These are phyloP conservation scores for Durotheca rogersii DNA, from an alignment of 495 filamentous ascomycete species.

Conservation along the genomic window DNA sequence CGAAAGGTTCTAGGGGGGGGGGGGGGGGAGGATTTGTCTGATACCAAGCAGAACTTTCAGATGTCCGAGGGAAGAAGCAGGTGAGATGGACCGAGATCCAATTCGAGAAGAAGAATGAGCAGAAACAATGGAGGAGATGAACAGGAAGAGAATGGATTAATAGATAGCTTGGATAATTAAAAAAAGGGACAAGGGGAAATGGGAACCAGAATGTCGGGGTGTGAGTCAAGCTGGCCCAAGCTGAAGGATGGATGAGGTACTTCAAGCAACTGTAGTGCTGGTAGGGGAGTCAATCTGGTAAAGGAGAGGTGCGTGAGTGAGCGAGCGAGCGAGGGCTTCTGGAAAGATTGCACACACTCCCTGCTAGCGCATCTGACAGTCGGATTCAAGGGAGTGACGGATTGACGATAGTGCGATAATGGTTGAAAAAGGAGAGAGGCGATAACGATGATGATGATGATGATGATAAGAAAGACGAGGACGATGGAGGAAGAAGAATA, in stretches of 20 bases:
- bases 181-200: slow-evolving; percentile 30
- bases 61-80: not conserved
- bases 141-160: slow-evolving; percentile 32
- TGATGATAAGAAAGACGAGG: no score
- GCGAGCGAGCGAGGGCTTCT: slow-evolving; percentile 35
- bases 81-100: slow-evolving; percentile 8
- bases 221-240: slow-evolving; percentile 36
- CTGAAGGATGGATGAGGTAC: slow-evolving; percentile 2
- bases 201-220: slow-evolving; percentile 34
- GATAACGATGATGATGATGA: no score
- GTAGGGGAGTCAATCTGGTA: no score
- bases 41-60: slow-evolving; percentile 9
- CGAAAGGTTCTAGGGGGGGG: slow-evolving; percentile 4
- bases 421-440: slow-evolving; percentile 5
- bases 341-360: slow-evolving; percentile 34
- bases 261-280: slow-evolving; percentile 3
- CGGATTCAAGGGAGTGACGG: slow-evolving; percentile 39
- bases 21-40: slow-evolving; percentile 11
- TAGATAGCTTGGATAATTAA: slow-evolving; percentile 36
- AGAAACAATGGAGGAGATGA: slow-evolving; percentile 30
- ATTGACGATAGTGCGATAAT: slow-evolving; percentile 26
- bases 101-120: slow-evolving; percentile 9
- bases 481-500: no score
- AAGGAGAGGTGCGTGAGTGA: no score
- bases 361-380: slow-evolving; percentile 37